These are phyloP conservation scores for Botryotinia convoluta DNA, from an alignment of 2,329 filamentous ascomycete genomes.

Conservation along the genomic window DNA sequence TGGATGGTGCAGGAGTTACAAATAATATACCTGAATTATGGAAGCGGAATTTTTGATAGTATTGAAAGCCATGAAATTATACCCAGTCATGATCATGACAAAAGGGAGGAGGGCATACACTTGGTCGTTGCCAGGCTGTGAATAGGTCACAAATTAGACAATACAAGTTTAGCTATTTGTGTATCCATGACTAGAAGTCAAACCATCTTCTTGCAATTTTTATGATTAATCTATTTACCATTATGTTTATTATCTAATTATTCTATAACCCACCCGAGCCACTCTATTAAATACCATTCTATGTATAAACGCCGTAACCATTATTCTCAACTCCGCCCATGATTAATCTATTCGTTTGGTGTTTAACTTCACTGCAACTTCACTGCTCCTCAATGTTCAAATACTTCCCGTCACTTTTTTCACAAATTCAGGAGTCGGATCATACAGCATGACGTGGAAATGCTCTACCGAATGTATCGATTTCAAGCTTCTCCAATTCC, in stretches of 20 bases:
- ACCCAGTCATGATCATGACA: not conserved
- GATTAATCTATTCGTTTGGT: not conserved
- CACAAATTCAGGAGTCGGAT: constrained; percentile 69
- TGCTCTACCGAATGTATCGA: constrained; percentile 86
- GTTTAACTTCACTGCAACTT: not conserved
- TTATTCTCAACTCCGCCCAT: not conserved
- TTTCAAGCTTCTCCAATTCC: constrained; percentile 84
- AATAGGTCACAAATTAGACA: not conserved
- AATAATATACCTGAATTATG: not conserved
- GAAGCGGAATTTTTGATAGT: not conserved
- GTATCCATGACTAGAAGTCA: not conserved
- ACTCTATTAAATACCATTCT: not conserved
- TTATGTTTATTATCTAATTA: not conserved
- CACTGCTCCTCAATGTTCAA: constrained; percentile 48
- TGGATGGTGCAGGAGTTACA: constrained; percentile 12
- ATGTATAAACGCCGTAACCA: not conserved
- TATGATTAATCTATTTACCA: not conserved
- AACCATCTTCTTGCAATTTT: not conserved
- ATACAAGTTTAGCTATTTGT: not conserved
- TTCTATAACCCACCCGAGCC: not conserved
- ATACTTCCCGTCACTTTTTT: constrained; percentile 72
- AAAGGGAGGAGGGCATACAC: not conserved
- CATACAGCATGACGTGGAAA: constrained; percentile 88
- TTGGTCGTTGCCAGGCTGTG: not conserved
- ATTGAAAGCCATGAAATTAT: not conserved